Evolutionary conservation across 441 rosid species (phyloP), one percentile per base, ranked within the genome.

Genomic region (Brassica balearica): DNA sequence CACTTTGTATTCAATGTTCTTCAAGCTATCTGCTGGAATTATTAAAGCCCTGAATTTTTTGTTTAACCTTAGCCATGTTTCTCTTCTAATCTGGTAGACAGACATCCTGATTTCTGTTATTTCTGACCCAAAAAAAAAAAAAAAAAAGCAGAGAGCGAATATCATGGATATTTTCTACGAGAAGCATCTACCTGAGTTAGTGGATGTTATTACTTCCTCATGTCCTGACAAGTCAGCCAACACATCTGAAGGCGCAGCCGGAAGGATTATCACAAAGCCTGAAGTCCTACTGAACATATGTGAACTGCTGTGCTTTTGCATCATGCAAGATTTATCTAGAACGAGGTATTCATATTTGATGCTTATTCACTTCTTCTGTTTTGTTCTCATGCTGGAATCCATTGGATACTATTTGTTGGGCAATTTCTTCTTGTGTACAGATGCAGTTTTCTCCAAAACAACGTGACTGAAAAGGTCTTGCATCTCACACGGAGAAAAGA

Each of bases 251-350:
- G 85, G 79, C 64, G 80, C 79, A 80, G 83, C 76, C 34, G 84
- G 74, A 85, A 83, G 79, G 80, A 85, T 80, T 78, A 84, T 74
- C 55, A 84, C 84, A 72, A 94, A 92, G 88, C 97, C 99, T 74
- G 98, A 94, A 84, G 91, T 93, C 85, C 92, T 97, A 32, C 86
- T 87, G 68, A 95, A 84, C 87, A 89, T 95, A 79, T 95, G 99
- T 84, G 99, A 97, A 80, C 81, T 97, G 87, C 81, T 97, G 41
- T 97, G 99, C 87, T 97, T 97, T 82, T 95, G 99, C 73, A 93
- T 92, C 71, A 61, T 91, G 81, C 99, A 97, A 89, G 99, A 95
- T 87, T 94, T 98, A 74, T 89, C 89, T 71, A 87, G 97, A 85
- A 94, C 93, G 84, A 96, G 92, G 98, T 96, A 92, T 86, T 69